phyloP scores from a whole-genome alignment of 2,329 filamentous ascomycete genomes.

The Dissoconium aciculare region DNA sequence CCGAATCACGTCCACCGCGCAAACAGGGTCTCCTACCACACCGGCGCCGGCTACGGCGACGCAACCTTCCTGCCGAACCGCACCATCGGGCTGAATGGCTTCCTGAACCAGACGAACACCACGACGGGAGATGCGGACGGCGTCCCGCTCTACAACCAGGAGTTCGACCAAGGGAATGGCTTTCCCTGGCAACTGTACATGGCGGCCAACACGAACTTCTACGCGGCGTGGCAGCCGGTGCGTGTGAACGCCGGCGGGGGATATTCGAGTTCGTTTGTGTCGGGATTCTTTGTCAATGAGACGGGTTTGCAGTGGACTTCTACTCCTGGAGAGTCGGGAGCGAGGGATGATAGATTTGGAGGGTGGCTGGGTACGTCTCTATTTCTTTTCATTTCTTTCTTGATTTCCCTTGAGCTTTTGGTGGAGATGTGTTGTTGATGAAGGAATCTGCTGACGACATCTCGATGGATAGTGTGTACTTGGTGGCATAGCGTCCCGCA shows the following conservation, averaged over 20 bases:
- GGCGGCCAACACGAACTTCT: slow-evolving; percentile 12
- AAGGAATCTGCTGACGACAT: slow-evolving; percentile 1
- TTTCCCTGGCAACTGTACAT: slow-evolving; percentile 17
- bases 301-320: slow-evolving; percentile 22
- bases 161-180: slow-evolving; percentile 20
- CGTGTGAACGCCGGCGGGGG: slow-evolving; percentile 17
- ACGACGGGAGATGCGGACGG: slow-evolving; percentile 12
- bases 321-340: slow-evolving; percentile 5
- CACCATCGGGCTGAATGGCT: slow-evolving; percentile 12
- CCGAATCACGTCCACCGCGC: neutral
- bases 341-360: slow-evolving; percentile 12
- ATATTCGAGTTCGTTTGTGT: slow-evolving; percentile 5
- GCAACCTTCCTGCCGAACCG: slow-evolving; percentile 13
- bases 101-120: slow-evolving; percentile 17
- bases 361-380: slow-evolving; percentile 17
- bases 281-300: slow-evolving; percentile 18
- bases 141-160: slow-evolving; percentile 13
- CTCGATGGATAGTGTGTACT: slow-evolving; percentile 14
- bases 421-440: too few relatives aligned
- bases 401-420: too few relatives aligned
- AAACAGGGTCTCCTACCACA: slow-evolving; percentile 14
- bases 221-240: slow-evolving; percentile 22
- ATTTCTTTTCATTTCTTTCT: too few relatives aligned
- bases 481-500: slow-evolving; percentile 23
- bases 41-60: slow-evolving; percentile 19